Percentiles rank a stretch among this genome's conserved stretches.
Conservation (phyloP, 805 yeast species). For the Kodamaea lidongshanica region DNA sequence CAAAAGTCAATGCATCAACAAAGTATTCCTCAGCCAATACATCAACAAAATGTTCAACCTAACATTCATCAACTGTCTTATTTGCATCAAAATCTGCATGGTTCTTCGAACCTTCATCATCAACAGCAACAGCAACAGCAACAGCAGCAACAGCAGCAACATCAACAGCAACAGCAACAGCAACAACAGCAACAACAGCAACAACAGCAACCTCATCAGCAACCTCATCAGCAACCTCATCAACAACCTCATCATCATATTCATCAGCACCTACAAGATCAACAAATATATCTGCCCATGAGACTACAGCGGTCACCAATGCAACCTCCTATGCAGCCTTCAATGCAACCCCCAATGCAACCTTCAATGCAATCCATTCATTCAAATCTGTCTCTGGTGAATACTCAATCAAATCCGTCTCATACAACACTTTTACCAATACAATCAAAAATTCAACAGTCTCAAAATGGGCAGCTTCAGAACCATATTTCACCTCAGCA, state of each 20-base stretch:
- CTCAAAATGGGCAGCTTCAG: too few species aligned
- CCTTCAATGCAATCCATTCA: conserved; percentile 1
- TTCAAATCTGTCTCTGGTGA: too few species aligned
- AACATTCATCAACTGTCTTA: conserved; percentile 1
- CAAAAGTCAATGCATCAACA: background rate
- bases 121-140: conserved; percentile 1
- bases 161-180: conserved; percentile 4
- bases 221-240: conserved; percentile 4
- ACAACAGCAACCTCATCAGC: conserved; percentile 1
- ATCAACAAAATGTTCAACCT: conserved; percentile 1
- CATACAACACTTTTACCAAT: too few species aligned
- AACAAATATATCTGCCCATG: too few species aligned
- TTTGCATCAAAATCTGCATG: background rate
- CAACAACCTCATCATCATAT: too few species aligned
- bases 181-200: conserved; percentile 8
- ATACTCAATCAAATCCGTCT: too few species aligned
- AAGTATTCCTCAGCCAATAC: conserved; percentile 1
- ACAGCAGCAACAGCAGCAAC: conserved; percentile 1
- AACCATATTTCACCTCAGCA: too few species aligned
- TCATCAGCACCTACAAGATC: too few species aligned
- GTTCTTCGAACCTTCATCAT: background rate
- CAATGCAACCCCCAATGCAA: conserved; percentile 1
- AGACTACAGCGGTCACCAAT: too few species aligned
- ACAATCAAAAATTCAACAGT: too few species aligned
- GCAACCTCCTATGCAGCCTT: too few species aligned